Percentiles rank a stretch among this genome's conserved stretches.
These are phyloP conservation scores for Thamnidium elegans DNA, from an alignment of 192 early-diverging fungal species.

Conservation along the genomic window DNA sequence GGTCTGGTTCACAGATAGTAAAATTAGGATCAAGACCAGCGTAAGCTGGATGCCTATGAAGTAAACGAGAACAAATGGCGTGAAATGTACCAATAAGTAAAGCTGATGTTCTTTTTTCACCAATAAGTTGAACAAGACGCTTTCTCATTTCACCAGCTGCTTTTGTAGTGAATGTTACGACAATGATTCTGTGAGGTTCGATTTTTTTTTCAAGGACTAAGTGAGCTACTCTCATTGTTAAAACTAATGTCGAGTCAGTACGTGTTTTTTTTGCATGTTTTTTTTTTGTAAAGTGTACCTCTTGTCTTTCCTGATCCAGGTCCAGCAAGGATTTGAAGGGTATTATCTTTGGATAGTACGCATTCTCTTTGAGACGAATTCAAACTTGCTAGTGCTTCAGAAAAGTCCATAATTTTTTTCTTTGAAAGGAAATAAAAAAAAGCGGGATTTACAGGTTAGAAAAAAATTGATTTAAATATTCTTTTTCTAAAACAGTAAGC, in stretches of 20 bases:
- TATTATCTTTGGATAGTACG: background rate
- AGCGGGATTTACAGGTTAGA: no score
- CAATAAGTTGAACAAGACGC: conserved; percentile 4
- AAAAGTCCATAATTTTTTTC: background rate
- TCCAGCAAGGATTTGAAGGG: conserved; percentile 27
- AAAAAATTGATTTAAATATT: no score
- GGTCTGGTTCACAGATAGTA: no score
- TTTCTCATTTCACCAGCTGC: conserved; percentile 28
- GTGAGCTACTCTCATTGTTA: conserved; percentile 26
- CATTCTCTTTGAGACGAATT: background rate
- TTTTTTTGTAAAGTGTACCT: conserved; percentile 7
- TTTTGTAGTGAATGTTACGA: conserved; percentile 33
- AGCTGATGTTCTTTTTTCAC: background rate
- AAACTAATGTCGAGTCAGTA: background rate
- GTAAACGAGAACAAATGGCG: background rate
- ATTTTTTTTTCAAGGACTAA: conserved; percentile 8
- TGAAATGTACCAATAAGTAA: conserved; percentile 27
- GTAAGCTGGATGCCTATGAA: background rate
- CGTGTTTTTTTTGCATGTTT: background rate
- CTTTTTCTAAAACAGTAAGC: no score
- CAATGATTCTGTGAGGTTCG: conserved; percentile 11
- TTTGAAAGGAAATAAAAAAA: no score
- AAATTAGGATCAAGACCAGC: conserved; percentile 9
- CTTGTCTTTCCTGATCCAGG: conserved; percentile 31
- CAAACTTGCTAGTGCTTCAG: background rate